Percentiles rank a stretch among this genome's conserved stretches.
Evolutionary conservation across 1,139 yeast species (phyloP).

Genomic region (Tardiomyces depauwii): DNA sequence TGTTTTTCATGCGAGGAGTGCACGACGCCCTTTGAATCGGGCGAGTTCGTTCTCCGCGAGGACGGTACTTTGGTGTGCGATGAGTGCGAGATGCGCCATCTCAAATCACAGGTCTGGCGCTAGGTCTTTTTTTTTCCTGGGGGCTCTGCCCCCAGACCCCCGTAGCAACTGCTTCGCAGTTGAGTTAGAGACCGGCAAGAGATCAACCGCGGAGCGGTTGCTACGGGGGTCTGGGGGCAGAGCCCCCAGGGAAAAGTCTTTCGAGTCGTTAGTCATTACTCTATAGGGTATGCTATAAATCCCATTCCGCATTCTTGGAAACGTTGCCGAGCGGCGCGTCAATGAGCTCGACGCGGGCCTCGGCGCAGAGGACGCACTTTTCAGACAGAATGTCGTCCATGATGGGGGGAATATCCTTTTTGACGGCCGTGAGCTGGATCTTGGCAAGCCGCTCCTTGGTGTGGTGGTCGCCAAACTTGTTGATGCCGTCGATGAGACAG

Average conservation of each 20-base stretch:
- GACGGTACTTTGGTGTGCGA: slow-evolving; percentile 25
- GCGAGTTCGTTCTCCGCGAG: slow-evolving; percentile 23
- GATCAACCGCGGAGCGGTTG: too few species aligned
- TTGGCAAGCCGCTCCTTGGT: slow-evolving; percentile 51
- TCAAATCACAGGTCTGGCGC: slow-evolving; percentile 17
- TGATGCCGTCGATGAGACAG: slow-evolving; percentile 54
- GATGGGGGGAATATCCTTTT: slow-evolving; percentile 27
- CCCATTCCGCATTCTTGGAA: neutral
- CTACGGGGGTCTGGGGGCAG: too few species aligned
- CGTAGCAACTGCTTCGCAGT: neutral
- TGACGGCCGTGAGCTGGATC: slow-evolving; percentile 33
- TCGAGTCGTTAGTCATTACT: neutral
- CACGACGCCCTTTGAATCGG: slow-evolving; percentile 15
- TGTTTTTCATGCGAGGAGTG: slow-evolving; percentile 27
- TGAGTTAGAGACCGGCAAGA: too few species aligned
- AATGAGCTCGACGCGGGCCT: slow-evolving; percentile 54
- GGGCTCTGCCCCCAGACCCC: neutral
- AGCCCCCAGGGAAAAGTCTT: neutral
- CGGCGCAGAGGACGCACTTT: slow-evolving; percentile 77
- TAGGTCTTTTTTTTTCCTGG: neutral
- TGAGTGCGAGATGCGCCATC: slow-evolving; percentile 18
- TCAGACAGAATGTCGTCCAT: slow-evolving; percentile 51
- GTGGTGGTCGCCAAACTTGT: slow-evolving; percentile 56
- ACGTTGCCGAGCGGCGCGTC: slow-evolving; percentile 39
- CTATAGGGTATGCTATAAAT: neutral